A percentile compares a stretch with the other conserved stretches of the same genome.
These are phyloP conservation scores for Fraxinus sp. DNA, from an alignment of 305 asterid genomes.

Conservation along the genomic window DNA sequence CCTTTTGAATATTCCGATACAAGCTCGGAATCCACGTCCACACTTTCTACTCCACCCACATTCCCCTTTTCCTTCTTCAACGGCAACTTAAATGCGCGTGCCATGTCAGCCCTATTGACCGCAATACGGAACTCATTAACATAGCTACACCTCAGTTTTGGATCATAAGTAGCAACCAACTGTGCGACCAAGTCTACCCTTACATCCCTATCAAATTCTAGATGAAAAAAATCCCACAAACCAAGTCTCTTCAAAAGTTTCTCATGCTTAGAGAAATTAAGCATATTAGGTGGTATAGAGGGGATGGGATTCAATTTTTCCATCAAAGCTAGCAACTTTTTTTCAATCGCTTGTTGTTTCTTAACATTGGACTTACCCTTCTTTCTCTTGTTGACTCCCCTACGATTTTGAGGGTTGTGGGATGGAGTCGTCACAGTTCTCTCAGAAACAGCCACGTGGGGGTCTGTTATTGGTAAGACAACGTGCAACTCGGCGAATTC, in stretches of 20 bases:
- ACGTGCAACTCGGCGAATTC: conserved; percentile 1
- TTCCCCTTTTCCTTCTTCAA: conserved; percentile 49
- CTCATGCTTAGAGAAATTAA: conserved; percentile 45
- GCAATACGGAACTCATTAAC: conserved; percentile 32
- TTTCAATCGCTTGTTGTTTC: conserved; percentile 39
- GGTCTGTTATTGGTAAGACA: conserved; percentile 30
- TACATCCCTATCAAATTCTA: conserved; percentile 47
- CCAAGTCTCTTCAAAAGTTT: conserved; percentile 51
- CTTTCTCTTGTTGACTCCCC: conserved; percentile 39
- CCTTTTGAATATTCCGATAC: conserved; percentile 45
- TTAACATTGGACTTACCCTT: conserved; percentile 34
- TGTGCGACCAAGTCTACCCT: conserved; percentile 59
- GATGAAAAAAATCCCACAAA: conserved; percentile 63
- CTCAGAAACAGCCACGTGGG: conserved; percentile 21
- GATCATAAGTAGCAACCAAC: conserved; percentile 51
- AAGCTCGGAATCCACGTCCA: conserved; percentile 45
- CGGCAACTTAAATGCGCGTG: conserved; percentile 56
- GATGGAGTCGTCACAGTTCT: conserved; percentile 33
- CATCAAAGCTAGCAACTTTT: conserved; percentile 34
- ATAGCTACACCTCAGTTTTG: conserved; percentile 38
- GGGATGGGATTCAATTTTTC: conserved; percentile 53
- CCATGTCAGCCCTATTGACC: conserved; percentile 45
- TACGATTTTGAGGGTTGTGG: conserved; percentile 22
- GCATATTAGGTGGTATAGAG: conserved; percentile 38
- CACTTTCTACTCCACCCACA: conserved; percentile 34